Conservation (phyloP, 148 eudicot genomes). For the Bassia scoparia region DNA sequence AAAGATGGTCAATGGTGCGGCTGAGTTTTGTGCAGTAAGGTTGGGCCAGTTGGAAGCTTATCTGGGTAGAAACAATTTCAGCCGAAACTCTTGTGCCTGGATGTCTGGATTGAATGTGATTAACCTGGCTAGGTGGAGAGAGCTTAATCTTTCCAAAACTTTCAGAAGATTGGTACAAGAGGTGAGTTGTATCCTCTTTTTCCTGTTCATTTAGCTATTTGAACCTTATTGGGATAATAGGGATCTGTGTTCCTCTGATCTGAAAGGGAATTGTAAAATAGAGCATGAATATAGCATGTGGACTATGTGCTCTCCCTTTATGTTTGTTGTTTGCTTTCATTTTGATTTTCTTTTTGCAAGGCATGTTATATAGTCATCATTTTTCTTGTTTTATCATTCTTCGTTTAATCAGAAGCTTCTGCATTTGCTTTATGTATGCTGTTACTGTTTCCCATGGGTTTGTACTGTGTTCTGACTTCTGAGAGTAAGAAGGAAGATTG, state of each 20-base stretch:
- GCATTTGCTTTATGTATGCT: background rate
- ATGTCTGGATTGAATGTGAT: constrained; percentile 88
- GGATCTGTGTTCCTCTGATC: background rate
- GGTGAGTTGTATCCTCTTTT: constrained; percentile 47
- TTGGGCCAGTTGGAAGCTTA: constrained; percentile 52
- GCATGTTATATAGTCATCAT: background rate
- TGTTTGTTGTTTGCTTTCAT: background rate
- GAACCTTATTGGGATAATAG: background rate
- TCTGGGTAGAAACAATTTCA: constrained; percentile 41
- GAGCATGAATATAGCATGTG: background rate
- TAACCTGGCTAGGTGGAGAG: constrained; percentile 79
- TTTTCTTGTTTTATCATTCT: background rate
- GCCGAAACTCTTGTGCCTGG: constrained; percentile 73
- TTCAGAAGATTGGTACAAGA: constrained; percentile 54
- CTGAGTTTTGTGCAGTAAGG: constrained; percentile 63
- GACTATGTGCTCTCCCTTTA: background rate
- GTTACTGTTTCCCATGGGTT: background rate
- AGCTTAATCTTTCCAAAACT: constrained; percentile 49
- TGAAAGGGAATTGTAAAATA: background rate
- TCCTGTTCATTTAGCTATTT: background rate
- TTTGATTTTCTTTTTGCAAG: background rate
- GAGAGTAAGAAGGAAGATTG: background rate
- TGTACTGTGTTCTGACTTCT: background rate
- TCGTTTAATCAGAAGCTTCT: background rate
- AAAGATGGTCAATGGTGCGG: constrained; percentile 79